Evolutionary conservation across 306 rosid species (phyloP).

Genomic region (Casuarina glauca): DNA sequence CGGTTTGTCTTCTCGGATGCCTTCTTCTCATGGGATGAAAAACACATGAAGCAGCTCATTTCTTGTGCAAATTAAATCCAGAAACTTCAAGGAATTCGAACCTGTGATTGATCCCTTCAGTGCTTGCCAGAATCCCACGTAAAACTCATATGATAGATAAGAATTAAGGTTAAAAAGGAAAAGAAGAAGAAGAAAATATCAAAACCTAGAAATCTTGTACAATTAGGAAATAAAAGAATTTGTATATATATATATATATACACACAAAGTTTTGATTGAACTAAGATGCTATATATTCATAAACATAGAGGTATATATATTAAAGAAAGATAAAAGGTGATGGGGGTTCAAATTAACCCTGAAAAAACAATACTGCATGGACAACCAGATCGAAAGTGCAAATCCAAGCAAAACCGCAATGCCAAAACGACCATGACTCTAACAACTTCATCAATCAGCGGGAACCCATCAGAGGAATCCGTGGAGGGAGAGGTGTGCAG

Average conservation of each 20-base stretch:
- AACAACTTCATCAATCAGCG: slow-evolving; percentile 12
- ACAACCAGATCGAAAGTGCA: slow-evolving; percentile 13
- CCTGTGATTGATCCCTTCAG: background rate
- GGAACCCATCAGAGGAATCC: slow-evolving; percentile 2
- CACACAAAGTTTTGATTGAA: slow-evolving; percentile 9
- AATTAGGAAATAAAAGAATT: background rate
- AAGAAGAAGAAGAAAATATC: background rate
- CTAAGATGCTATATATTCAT: background rate
- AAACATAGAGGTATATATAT: background rate
- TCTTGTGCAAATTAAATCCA: slow-evolving; percentile 14
- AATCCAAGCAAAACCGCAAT: slow-evolving; percentile 27
- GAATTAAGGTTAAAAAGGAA: too few species aligned
- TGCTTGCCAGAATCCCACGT: background rate
- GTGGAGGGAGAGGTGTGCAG: slow-evolving; percentile 29
- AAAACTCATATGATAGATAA: background rate
- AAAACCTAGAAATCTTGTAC: background rate
- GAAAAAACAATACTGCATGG: slow-evolving; percentile 13
- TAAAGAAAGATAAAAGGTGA: slow-evolving; percentile 8
- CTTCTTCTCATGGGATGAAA: slow-evolving; percentile 59
- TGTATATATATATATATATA: background rate
- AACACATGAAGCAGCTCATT: slow-evolving; percentile 90
- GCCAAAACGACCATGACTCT: slow-evolving; percentile 17
- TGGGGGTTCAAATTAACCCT: slow-evolving; percentile 15
- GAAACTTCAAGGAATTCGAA: background rate
- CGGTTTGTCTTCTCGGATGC: slow-evolving; percentile 34